phyloP scores from a whole-genome alignment of 2,329 filamentous ascomycete genomes.

The Plenodomus tracheiphilus region DNA sequence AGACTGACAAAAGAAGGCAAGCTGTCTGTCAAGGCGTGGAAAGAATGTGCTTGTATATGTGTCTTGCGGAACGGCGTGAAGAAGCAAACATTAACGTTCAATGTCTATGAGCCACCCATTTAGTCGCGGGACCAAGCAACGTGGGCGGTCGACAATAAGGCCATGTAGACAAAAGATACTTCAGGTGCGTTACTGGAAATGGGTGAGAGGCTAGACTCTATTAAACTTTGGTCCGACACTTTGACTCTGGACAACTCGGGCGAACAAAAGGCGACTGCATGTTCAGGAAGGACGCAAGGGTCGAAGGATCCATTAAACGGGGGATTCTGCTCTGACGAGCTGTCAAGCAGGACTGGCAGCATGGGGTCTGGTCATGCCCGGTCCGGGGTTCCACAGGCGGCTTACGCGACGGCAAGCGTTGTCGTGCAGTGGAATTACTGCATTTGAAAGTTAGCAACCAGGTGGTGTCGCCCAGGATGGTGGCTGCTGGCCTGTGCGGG shows the following conservation, averaged over 20 bases:
- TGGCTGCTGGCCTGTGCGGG: constrained; percentile 20
- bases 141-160: constrained; percentile 9
- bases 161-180: constrained; percentile 7
- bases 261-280: constrained; percentile 6
- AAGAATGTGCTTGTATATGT: constrained; percentile 6
- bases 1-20: neutral
- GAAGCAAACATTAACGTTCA: constrained; percentile 18
- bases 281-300: constrained; percentile 8
- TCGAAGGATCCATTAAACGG: neutral
- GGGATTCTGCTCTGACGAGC: constrained; percentile 10
- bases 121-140: constrained; percentile 3
- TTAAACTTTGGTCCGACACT: constrained; percentile 13
- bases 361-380: constrained; percentile 15
- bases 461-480: constrained; percentile 18
- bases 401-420: constrained; percentile 21
- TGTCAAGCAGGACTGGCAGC: constrained; percentile 30
- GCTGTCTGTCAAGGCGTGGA: neutral
- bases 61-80: constrained; percentile 6
- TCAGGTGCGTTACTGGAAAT: constrained; percentile 6
- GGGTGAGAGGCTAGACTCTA: constrained; percentile 9
- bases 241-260: neutral
- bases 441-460: constrained; percentile 14
- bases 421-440: constrained; percentile 26
- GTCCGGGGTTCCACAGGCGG: constrained; percentile 20
- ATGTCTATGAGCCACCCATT: constrained; percentile 3